phyloP scores from a whole-genome alignment of 345 rosid genomes.

The Tarenaya hassleriana region DNA sequence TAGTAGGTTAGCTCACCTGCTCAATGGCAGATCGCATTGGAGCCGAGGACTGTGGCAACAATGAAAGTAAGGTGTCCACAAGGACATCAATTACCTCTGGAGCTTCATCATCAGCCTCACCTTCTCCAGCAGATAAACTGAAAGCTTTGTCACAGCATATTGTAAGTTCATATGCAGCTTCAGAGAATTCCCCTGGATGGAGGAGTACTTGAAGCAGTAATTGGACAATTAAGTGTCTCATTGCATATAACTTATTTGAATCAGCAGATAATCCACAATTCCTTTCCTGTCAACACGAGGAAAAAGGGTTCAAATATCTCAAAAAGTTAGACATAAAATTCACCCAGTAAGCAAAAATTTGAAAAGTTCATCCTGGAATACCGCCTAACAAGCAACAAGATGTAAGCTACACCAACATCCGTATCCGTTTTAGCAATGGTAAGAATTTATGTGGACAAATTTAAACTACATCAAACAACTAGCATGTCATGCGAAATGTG shows the following conservation, averaged over 20 bases:
- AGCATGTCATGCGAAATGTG: too few species aligned
- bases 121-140: slow-evolving; percentile 54
- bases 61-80: slow-evolving; percentile 76
- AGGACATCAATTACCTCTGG: slow-evolving; percentile 88
- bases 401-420: too few species aligned
- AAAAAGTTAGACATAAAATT: too few species aligned
- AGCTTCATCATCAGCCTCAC: slow-evolving; percentile 46
- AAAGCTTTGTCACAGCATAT: slow-evolving; percentile 84
- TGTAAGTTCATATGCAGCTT: slow-evolving; percentile 68
- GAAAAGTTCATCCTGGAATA: too few species aligned
- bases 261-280: slow-evolving; percentile 36
- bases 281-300: slow-evolving; percentile 54
- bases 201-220: slow-evolving; percentile 83
- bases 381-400: too few species aligned
- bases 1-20: slow-evolving; percentile 48
- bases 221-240: slow-evolving; percentile 78
- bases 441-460: too few species aligned
- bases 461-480: too few species aligned
- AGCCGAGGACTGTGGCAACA: slow-evolving; percentile 88
- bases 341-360: too few species aligned
- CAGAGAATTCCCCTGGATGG: slow-evolving; percentile 75
- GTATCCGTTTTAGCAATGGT: too few species aligned
- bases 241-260: slow-evolving; percentile 50
- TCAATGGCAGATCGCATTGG: slow-evolving; percentile 82
- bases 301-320: background rate